These are phyloP conservation scores for Penicillium sp. DNA, from an alignment of 2,329 filamentous ascomycete species.

Conservation along the genomic window DNA sequence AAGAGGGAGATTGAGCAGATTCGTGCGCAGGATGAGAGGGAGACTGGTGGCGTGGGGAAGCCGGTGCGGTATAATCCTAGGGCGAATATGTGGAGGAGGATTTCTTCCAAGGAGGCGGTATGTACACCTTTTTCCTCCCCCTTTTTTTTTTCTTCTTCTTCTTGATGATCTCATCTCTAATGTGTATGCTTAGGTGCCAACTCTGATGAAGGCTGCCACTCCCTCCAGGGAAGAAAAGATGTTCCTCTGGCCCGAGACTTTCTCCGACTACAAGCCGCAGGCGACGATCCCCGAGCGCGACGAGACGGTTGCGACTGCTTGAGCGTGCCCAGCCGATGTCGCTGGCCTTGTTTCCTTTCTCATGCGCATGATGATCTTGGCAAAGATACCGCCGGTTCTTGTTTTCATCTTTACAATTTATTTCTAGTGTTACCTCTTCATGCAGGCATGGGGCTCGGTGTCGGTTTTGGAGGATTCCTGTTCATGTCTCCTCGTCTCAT, in stretches of 20 bases:
- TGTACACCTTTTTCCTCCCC: constrained; percentile 16
- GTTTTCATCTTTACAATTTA: neutral
- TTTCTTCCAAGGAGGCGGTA: constrained; percentile 60
- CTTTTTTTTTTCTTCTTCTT: neutral
- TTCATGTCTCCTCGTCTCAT: neutral
- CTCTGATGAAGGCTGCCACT: constrained; percentile 51
- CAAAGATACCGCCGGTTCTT: neutral
- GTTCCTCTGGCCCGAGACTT: constrained; percentile 64
- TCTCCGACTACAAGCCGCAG: constrained; percentile 48
- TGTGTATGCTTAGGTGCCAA: constrained; percentile 40
- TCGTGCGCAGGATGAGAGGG: constrained; percentile 59
- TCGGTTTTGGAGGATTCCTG: constrained; percentile 6
- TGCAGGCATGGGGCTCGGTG: constrained; percentile 9
- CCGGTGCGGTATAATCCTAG: constrained; percentile 66
- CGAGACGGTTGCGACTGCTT: constrained; percentile 5
- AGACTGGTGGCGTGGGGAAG: constrained; percentile 61
- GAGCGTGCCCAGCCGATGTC: neutral
- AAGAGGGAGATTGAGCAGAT: constrained; percentile 62
- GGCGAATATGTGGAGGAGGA: constrained; percentile 67
- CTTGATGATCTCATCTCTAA: constrained; percentile 3
- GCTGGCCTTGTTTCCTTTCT: neutral
- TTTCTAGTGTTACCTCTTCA: neutral
- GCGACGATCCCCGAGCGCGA: constrained; percentile 19
- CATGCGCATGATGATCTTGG: neutral
- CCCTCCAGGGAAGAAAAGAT: constrained; percentile 62